Conservation (phyloP, 306 rosid genomes). For the Castanea crenata region DNA sequence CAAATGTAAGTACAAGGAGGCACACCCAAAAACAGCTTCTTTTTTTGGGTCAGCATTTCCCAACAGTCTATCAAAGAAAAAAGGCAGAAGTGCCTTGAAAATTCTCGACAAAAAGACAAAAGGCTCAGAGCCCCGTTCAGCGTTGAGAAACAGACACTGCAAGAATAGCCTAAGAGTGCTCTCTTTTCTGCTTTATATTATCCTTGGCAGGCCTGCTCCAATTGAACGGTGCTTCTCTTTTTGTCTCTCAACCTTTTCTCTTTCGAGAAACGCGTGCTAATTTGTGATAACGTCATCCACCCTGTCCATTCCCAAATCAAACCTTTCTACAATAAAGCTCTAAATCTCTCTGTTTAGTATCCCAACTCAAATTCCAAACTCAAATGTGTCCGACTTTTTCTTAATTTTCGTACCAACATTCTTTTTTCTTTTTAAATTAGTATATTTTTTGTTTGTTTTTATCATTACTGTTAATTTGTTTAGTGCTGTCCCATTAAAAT, state of each 20-base stretch:
- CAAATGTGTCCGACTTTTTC: not conserved
- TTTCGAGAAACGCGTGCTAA: slow-evolving; percentile 71
- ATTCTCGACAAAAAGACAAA: slow-evolving; percentile 76
- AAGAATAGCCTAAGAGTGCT: slow-evolving; percentile 10
- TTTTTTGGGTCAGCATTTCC: slow-evolving; percentile 20
- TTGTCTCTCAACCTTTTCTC: slow-evolving; percentile 47
- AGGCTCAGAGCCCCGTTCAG: slow-evolving; percentile 46
- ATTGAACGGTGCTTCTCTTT: slow-evolving; percentile 48
- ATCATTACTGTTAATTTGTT: slow-evolving; percentile 3
- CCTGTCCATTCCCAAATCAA: slow-evolving; percentile 1
- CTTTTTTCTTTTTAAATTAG: not conserved
- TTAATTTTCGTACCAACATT: not conserved
- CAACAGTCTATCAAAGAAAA: slow-evolving; percentile 12
- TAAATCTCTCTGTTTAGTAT: not conserved
- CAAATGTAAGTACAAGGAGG: not conserved
- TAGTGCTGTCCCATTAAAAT: not conserved
- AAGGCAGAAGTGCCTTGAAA: slow-evolving; percentile 51
- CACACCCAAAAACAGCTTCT: not conserved
- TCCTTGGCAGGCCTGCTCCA: slow-evolving; percentile 40
- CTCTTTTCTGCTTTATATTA: not conserved
- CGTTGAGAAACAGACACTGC: slow-evolving; percentile 33
- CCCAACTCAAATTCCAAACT: not conserved
- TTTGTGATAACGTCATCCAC: slow-evolving; percentile 65
- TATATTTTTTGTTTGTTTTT: slow-evolving; percentile 33
- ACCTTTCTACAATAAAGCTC: slow-evolving; percentile 2